Percentiles rank a stretch among this genome's conserved stretches.
phyloP scores from a whole-genome alignment of 139 green algal species.

The Closterium sp. region DNA sequence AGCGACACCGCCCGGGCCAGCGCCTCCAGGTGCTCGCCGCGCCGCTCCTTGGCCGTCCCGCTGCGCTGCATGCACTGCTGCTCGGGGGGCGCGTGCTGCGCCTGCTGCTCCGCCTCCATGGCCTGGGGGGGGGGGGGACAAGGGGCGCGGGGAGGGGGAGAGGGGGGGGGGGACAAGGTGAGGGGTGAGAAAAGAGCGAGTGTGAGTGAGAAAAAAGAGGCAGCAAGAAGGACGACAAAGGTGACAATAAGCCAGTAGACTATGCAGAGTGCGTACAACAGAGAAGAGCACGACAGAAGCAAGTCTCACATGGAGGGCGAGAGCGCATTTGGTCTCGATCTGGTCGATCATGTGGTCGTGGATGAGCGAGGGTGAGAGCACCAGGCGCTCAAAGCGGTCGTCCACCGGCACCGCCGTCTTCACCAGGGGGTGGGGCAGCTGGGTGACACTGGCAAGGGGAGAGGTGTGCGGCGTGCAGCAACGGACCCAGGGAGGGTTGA shows the following conservation, averaged over 20 bases:
- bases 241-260: no score
- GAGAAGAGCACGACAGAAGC: no score
- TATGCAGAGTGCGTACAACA: no score
- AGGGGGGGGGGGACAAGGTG: not conserved
- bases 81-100: not conserved
- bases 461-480: not conserved
- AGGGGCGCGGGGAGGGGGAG: no score
- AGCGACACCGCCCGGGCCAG: conserved; percentile 7
- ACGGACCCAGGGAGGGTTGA: not conserved
- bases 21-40: conserved; percentile 19
- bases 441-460: no score
- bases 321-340: not conserved
- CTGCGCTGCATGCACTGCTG: conserved; percentile 2
- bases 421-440: conserved; percentile 7
- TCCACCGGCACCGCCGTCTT: conserved; percentile 35
- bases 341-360: conserved; percentile 12
- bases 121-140: not conserved
- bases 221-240: no score
- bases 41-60: not conserved
- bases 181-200: not conserved
- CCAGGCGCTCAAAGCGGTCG: conserved; percentile 21
- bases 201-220: not conserved
- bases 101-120: not conserved
- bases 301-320: conserved; percentile 9
- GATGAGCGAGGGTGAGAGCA: not conserved